Percentiles rank a stretch among this genome's conserved stretches.
Evolutionary conservation across 179 eudicot genomes (phyloP).

Genomic region (Heliamphora pulchella): DNA sequence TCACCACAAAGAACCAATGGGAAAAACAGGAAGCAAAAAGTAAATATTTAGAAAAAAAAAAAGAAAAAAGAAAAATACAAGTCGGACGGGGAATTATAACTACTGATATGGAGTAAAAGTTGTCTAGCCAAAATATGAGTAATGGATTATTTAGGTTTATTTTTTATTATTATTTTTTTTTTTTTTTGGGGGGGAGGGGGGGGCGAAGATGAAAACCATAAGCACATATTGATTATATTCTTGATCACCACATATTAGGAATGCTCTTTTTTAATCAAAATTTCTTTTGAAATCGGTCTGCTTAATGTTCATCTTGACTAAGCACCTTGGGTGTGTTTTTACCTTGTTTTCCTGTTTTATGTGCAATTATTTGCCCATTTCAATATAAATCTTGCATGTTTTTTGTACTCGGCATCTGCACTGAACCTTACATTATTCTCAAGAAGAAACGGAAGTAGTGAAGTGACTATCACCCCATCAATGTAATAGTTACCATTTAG

Average conservation of each 20-base stretch:
- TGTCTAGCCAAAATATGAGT: no score
- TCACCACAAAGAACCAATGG: constrained; percentile 5
- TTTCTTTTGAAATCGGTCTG: background rate
- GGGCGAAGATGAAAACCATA: background rate
- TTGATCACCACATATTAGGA: background rate
- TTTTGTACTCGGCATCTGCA: background rate
- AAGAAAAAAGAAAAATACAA: background rate
- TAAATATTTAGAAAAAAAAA: background rate
- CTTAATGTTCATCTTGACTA: background rate
- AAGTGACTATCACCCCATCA: background rate
- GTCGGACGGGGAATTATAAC: background rate
- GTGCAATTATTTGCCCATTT: background rate
- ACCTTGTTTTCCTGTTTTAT: background rate
- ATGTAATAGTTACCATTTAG: background rate
- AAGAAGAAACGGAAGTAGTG: background rate
- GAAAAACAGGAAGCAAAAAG: background rate
- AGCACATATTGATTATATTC: background rate
- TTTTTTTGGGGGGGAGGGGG: background rate
- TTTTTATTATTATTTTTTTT: no score
- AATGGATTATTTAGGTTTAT: no score
- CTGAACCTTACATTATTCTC: background rate
- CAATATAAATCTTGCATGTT: background rate
- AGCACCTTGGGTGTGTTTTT: background rate
- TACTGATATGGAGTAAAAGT: no score
- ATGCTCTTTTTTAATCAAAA: background rate